phyloP scores from a whole-genome alignment of 139 green algal genomes.

The Coelastrella sp. region DNA sequence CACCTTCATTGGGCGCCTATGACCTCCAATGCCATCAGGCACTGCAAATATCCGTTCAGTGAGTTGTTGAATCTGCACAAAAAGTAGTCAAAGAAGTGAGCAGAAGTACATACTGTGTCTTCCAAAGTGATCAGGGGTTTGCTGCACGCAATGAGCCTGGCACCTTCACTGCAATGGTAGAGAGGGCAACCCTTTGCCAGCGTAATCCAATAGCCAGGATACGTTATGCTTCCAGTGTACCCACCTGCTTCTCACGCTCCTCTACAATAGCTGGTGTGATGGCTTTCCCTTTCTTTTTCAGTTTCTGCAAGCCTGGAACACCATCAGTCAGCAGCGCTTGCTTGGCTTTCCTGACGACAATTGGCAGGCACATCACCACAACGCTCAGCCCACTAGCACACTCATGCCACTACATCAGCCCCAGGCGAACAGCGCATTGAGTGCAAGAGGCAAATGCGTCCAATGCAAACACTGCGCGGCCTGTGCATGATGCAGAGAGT shows the following conservation, averaged over 20 bases:
- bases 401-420: too few species aligned
- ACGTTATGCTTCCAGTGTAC: neutral
- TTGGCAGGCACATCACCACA: neutral
- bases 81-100: neutral
- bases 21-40: slow-evolving; percentile 67
- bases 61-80: slow-evolving; percentile 68
- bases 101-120: too few species aligned
- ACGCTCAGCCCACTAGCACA: too few species aligned
- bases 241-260: slow-evolving; percentile 63
- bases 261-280: slow-evolving; percentile 67
- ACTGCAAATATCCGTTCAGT: slow-evolving; percentile 70
- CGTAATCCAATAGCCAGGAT: too few species aligned
- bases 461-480: too few species aligned
- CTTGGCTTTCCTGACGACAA: slow-evolving; percentile 75
- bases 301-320: slow-evolving; percentile 56
- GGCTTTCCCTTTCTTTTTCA: slow-evolving; percentile 76
- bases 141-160: too few species aligned
- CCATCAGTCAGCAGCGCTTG: slow-evolving; percentile 61
- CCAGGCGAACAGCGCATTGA: too few species aligned
- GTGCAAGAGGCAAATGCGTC: too few species aligned
- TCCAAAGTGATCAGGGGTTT: too few species aligned
- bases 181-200: too few species aligned
- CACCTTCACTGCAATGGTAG: too few species aligned
- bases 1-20: slow-evolving; percentile 46
- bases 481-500: too few species aligned